phyloP scores from a whole-genome alignment of 176 grass and related monocot genomes.

The Cymbopogon citratus region DNA sequence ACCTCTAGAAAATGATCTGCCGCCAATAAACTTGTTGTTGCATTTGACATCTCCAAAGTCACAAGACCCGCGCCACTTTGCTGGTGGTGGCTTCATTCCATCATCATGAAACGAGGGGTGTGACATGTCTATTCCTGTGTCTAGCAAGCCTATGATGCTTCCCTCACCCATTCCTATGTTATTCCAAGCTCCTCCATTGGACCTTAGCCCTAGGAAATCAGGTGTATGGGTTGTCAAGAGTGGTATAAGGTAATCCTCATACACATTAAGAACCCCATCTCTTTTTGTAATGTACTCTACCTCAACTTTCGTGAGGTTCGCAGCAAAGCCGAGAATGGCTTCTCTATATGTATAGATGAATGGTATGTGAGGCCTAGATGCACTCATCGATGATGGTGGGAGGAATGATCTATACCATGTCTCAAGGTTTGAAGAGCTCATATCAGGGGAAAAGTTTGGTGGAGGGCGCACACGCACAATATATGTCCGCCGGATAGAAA shows the following conservation, averaged over 20 bases:
- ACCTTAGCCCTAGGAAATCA: slow-evolving; percentile 33
- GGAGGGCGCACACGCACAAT: slow-evolving; percentile 32
- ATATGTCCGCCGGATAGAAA: not conserved
- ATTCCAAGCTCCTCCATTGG: slow-evolving; percentile 12
- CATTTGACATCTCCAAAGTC: slow-evolving; percentile 5
- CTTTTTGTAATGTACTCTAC: slow-evolving; percentile 16
- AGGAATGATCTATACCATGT: slow-evolving; percentile 56
- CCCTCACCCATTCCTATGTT: slow-evolving; percentile 43
- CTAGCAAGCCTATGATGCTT: slow-evolving; percentile 40
- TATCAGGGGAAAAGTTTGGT: not conserved
- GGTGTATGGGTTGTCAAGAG: slow-evolving; percentile 50
- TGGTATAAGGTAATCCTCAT: slow-evolving; percentile 12
- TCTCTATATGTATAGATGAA: slow-evolving; percentile 50
- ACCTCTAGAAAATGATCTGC: not conserved
- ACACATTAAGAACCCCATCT: slow-evolving; percentile 30
- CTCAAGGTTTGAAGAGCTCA: not conserved
- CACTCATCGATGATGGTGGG: not conserved
- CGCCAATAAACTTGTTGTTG: slow-evolving; percentile 53
- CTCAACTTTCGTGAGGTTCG: slow-evolving; percentile 31
- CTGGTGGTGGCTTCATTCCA: slow-evolving; percentile 31
- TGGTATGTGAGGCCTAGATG: not conserved
- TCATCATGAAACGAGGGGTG: slow-evolving; percentile 52
- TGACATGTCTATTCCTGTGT: slow-evolving; percentile 27
- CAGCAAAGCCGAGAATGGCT: slow-evolving; percentile 35
- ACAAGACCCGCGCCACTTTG: slow-evolving; percentile 45